Evolutionary conservation across 2,329 filamentous ascomycete species (phyloP), one percentile per base, ranked within the genome.

Genomic region (Penicillium sclerotigenum): DNA sequence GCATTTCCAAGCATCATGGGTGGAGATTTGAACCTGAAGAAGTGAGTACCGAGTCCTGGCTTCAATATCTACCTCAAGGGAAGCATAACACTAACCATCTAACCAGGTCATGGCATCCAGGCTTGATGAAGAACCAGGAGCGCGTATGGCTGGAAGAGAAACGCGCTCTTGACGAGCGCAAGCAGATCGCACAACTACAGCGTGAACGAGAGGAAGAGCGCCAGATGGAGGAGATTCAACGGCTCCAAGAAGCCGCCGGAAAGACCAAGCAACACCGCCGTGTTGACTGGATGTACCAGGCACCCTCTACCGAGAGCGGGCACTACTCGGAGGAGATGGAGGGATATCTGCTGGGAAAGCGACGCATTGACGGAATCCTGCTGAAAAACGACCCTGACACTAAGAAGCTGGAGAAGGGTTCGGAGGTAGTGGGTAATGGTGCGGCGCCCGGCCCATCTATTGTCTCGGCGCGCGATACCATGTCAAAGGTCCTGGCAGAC

Each of bases 271-370:
- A 88, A 51, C 78, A 88, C 29, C 87, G 93, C 66, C 86, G 91
- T 34, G 93, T 99, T 26, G 94, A 97, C 68, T 99, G 94, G 90
- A 97, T 99, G 91, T 99, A 99, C 75, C 86, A 88, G 65, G 93
- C 93, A 1, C 91, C 94, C 8, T 89, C 89, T 40, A 82, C 78
- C 54, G 88, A 87, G 47, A 82, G 81, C 54, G 90, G 90, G 34
- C 87, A 90, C 85, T 37, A 85, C 77, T 65, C 68, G 0, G 93
- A 97, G 73, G 94, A 97, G 75, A 91, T 90, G 77, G 94, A 99
- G 70, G 91, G 89, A 4, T 99, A 96, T 71, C 77, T 99, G 1
- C 80, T 99, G 14, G 94, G 94, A 50, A 97, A 97, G 79, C 83
- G 94, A 56, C 84, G 92, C 56, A 93, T 99, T 71, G 93, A 97